Base-by-base conservation (phyloP, 495 filamentous ascomycete species). In the Penicilliopsis zonata region DNA sequence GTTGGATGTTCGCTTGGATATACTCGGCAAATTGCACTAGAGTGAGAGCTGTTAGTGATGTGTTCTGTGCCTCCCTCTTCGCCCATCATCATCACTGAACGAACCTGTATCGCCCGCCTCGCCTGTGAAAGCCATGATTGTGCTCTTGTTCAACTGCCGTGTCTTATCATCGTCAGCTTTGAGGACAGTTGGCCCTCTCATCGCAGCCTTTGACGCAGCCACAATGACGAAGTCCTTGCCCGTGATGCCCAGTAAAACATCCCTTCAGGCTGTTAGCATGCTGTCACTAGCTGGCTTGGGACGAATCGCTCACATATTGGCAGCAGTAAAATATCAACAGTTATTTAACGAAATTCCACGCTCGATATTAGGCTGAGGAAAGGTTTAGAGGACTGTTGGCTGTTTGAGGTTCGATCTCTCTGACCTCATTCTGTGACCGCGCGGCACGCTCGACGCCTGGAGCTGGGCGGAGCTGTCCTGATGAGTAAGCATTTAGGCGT, bases 171-270 rank as follows among this genome's bases (percentile, higher is more conserved):
- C 92, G 45, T 79, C 71, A 17, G 85, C 79, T 63, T 99, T 99
- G 53, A 99, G 75, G 52, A 99, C 80, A 13, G 88, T 95, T 28
- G 84, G 85, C 44, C 90, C 90, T 58, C 90, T 75, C 87, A 95
- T 95, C 42, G 82, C 82, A 43, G 92, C 90, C 65, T 96, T 96
- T 23, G 88, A 95, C 37, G 90, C 86, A 36, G 86, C 90, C 55
- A 99, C 69, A 69, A 99, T 78, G 64, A 86, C 87, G 63, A 94
- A 99, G 72, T 99, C 90, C 69, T 88, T 90, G 65, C 90, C 92
- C 22, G 90, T 94, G 55, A 99, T 92, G 36, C 90, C 90, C 36
- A 99, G 74, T 58, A 99, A 70, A 56, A 96, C 85, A 76, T 99
- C 90, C 90, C 86, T 98, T 43, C 34, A 34, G 42, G 36, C 30